Percentiles rank a stretch among this genome's conserved stretches.
Evolutionary conservation across 192 early-diverging fungal genomes (phyloP).

Genomic region (Linnemannia elongata): DNA sequence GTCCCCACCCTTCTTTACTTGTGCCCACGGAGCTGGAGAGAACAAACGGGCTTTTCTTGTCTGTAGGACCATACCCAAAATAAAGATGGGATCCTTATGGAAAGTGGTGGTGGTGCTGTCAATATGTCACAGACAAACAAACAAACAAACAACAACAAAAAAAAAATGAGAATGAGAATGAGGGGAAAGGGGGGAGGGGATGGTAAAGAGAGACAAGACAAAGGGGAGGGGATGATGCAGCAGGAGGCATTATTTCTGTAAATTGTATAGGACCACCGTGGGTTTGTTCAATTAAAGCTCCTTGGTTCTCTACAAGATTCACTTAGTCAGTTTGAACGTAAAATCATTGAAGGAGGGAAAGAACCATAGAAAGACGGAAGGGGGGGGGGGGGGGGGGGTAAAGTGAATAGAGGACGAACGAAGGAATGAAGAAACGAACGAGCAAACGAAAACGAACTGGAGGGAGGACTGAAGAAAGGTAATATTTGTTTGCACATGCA

Average conservation of each 20-base stretch:
- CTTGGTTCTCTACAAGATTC: conserved; percentile 14
- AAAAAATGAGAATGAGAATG: conserved; percentile 9
- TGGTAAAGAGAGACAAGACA: conserved; percentile 14
- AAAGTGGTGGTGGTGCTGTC: not conserved
- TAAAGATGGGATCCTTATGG: not conserved
- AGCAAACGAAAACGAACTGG: conserved; percentile 1
- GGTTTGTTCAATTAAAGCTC: conserved; percentile 5
- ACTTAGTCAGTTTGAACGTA: not conserved
- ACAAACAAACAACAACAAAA: not conserved
- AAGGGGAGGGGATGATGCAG: conserved; percentile 32
- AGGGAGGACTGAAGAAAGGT: not conserved
- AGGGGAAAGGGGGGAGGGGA: not conserved
- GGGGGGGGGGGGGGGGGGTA: not conserved
- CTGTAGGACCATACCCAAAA: not conserved
- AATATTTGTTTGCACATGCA: not conserved
- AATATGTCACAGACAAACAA: conserved; percentile 10
- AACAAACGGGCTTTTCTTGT: not conserved
- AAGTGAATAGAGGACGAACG: not conserved
- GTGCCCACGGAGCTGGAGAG: not conserved
- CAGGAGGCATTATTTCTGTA: conserved; percentile 9
- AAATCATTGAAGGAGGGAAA: not conserved
- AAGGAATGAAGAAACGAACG: not conserved
- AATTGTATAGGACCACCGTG: not conserved
- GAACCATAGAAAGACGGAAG: not conserved
- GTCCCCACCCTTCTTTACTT: not conserved